A percentile compares a stretch with the other conserved stretches of the same genome.
Evolutionary conservation across 2,329 filamentous ascomycete genomes (phyloP).

Genomic region (Penicillium capsulatum): DNA sequence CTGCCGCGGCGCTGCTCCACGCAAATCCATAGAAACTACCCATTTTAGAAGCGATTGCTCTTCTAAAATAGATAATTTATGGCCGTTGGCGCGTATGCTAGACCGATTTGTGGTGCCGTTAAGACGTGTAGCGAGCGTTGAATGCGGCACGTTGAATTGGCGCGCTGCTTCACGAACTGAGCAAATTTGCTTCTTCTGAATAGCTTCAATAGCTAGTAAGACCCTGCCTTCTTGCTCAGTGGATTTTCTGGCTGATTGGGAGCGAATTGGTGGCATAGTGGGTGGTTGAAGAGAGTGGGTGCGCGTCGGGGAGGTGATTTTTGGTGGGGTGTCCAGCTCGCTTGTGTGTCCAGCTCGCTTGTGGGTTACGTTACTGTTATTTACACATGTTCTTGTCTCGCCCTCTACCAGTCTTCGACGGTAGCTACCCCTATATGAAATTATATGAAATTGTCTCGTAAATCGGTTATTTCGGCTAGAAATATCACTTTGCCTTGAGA

Average conservation of each 20-base stretch:
- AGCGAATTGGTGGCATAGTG: constrained; percentile 1
- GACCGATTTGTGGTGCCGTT: too few relatives aligned
- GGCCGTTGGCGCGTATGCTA: too few relatives aligned
- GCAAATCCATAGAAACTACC: not conserved
- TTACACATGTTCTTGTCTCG: too few relatives aligned
- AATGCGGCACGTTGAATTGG: not conserved
- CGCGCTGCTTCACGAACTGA: not conserved
- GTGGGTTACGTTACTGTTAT: too few relatives aligned
- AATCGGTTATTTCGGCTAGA: too few relatives aligned
- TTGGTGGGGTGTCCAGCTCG: not conserved
- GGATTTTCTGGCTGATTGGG: not conserved
- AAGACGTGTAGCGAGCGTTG: too few relatives aligned
- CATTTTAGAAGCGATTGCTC: not conserved
- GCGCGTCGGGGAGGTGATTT: not conserved
- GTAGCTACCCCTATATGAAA: too few relatives aligned
- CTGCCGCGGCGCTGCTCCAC: constrained; percentile 1
- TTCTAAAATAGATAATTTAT: not conserved
- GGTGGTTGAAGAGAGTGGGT: not conserved
- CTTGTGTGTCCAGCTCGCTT: not conserved
- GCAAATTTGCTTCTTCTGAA: too few relatives aligned
- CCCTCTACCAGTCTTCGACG: too few relatives aligned
- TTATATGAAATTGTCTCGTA: too few relatives aligned
- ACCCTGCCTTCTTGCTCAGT: not conserved
- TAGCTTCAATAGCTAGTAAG: constrained; percentile 1
- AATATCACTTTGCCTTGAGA: too few relatives aligned